Conservation (phyloP, 169 alveolate species). For the Eimeria brunetti region DNA sequence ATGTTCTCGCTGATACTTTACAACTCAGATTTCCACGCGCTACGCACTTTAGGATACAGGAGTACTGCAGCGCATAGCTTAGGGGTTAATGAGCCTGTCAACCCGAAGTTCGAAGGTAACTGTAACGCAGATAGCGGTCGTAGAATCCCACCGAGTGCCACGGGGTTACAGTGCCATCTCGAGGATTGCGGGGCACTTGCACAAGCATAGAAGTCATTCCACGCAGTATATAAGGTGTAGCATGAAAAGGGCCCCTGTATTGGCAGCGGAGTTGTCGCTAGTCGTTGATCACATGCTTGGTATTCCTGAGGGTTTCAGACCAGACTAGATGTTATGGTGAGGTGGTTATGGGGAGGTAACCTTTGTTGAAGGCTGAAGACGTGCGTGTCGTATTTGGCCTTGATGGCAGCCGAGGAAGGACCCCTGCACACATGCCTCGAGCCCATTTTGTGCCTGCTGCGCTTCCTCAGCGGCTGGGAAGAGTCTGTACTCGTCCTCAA, state of each 20-base stretch:
- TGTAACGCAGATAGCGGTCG: neutral
- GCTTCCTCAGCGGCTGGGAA: conserved; percentile 34
- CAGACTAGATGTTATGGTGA: too few relatives aligned
- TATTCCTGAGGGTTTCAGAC: too few relatives aligned
- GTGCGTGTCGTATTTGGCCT: neutral
- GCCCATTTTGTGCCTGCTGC: neutral
- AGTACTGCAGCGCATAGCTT: neutral
- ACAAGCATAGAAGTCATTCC: too few relatives aligned
- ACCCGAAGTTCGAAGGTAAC: neutral
- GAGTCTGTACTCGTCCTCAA: conserved; percentile 20
- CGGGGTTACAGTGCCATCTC: neutral
- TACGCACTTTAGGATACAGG: neutral
- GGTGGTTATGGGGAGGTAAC: neutral
- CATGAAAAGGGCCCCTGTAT: neutral
- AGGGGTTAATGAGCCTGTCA: neutral
- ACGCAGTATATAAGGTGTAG: neutral
- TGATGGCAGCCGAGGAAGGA: conserved; percentile 61
- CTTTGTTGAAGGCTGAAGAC: neutral
- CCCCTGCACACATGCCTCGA: conserved; percentile 30
- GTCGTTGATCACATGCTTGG: too few relatives aligned
- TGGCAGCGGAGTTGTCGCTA: neutral
- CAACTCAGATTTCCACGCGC: neutral
- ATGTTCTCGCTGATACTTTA: neutral
- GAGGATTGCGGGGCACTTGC: neutral
- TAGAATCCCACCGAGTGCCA: neutral